Conservation (phyloP, 345 rosid species). For the Aquilaria sinensis region DNA sequence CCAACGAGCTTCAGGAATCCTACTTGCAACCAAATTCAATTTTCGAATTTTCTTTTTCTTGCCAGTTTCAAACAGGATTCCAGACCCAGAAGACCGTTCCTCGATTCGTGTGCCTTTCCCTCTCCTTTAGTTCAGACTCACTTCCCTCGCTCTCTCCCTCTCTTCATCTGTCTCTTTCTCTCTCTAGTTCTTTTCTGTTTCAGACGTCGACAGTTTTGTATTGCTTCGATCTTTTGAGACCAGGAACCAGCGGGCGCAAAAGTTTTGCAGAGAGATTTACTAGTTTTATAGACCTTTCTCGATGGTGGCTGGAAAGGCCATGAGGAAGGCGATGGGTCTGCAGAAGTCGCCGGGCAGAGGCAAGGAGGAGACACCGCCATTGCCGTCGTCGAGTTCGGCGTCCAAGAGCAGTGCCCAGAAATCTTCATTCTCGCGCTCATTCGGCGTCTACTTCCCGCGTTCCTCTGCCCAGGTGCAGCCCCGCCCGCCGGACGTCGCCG, state of each 20-base stretch:
- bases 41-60: neutral
- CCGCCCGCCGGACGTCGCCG: slow-evolving; percentile 64
- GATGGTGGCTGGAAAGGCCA: slow-evolving; percentile 84
- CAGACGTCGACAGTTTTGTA: slow-evolving; percentile 26
- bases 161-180: neutral
- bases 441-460: slow-evolving; percentile 91
- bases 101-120: slow-evolving; percentile 32
- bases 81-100: slow-evolving; percentile 62
- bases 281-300: slow-evolving; percentile 9
- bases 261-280: neutral
- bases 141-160: slow-evolving; percentile 13
- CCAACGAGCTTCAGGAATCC: too few species aligned
- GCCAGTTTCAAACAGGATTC: neutral
- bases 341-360: slow-evolving; percentile 60
- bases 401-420: slow-evolving; percentile 29
- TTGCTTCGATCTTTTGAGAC: neutral
- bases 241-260: neutral
- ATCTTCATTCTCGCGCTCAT: slow-evolving; percentile 56
- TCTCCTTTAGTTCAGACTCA: slow-evolving; percentile 12
- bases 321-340: slow-evolving; percentile 76
- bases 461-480: slow-evolving; percentile 97
- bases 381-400: slow-evolving; percentile 31
- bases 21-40: too few species aligned
- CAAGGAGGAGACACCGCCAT: slow-evolving; percentile 21
- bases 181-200: neutral